Percentiles rank a stretch among this genome's conserved stretches.
phyloP scores from a whole-genome alignment of 176 grass and related monocot genomes.

The Carex scoparia region DNA sequence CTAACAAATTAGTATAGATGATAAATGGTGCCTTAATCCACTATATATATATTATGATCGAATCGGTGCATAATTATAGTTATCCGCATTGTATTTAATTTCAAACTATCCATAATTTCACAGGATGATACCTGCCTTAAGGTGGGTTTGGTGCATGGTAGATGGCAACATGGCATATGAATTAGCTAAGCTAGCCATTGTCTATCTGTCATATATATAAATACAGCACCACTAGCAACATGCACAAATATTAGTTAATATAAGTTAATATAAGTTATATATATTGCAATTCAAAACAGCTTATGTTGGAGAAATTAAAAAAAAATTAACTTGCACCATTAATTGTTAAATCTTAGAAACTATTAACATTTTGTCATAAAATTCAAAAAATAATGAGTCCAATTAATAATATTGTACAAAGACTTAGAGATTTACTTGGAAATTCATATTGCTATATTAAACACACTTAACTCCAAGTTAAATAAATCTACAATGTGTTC shows the following conservation, averaged over 20 bases:
- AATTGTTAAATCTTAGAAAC: no score
- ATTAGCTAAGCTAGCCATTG: not conserved
- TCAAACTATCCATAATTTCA: slow-evolving; percentile 8
- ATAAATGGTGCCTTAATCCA: not conserved
- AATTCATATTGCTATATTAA: no score
- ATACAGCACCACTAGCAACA: no score
- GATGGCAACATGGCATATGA: slow-evolving; percentile 20
- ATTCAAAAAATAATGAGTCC: not conserved
- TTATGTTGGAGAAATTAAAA: not conserved
- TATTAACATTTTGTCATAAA: not conserved
- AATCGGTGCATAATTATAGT: slow-evolving; percentile 7
- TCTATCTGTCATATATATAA: not conserved
- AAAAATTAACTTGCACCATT: no score
- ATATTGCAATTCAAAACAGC: not conserved
- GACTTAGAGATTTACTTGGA: no score
- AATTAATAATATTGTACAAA: not conserved
- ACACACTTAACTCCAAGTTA: no score
- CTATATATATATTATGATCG: not conserved
- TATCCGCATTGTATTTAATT: not conserved
- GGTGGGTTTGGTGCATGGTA: slow-evolving; percentile 26
- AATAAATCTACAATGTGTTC: no score
- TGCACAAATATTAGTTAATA: no score
- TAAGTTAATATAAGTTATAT: not conserved
- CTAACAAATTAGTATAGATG: no score
- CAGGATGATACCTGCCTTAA: slow-evolving; percentile 32